Base-by-base conservation (phyloP, 352 stramenopile genomes). In the Globisporangium radiosum region DNA sequence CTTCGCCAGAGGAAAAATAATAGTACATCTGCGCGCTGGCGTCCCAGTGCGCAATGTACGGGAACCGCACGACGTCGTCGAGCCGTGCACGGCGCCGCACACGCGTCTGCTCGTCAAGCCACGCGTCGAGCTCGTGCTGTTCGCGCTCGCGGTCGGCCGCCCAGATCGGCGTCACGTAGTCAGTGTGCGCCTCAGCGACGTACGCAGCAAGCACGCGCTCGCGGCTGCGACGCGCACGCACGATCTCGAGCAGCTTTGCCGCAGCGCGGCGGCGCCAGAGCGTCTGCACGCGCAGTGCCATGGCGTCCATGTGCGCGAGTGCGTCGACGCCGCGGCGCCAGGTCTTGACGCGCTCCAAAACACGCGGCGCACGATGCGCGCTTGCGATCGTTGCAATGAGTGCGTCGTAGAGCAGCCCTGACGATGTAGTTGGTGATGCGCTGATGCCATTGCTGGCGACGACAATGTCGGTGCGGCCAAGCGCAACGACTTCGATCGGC, bases 131-230 rank as follows among this genome's bases (percentile, higher is more conserved):
- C 37, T 79, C 71, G 25, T 75, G 52, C 13, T 83, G 70, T 51
- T 90, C 81, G 49, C 69, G 75, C 47, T 78, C 75, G 6, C 81
- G 68, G 14, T 94, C 84, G 15, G 61, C 59, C 54, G 84, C 64
- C 84, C 81, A 94, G 47, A 92, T 58, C 6, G 73, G 73, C 3
- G 70, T 85, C 51, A 92, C 81, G 33, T 78, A 72, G 52, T 91
- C 78, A 11, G 52, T 45, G 9, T 70, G 60, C n/a, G 75, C 71
- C n/a, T 91, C 80, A 2, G 68, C 64, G 10, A 90, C 33, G 55
- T 94, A 94, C n/a, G 73, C 70, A 13, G 42, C 40, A 7, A 60
- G 50, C n/a, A 60, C 33, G 9, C 59, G 59, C 53, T 60, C 54
- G 44, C 53, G 25, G 1, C 38, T 40, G 45, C 59, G 37, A 3